Base-by-base conservation (phyloP, 1,284 basidiomycete genomes). In the Stygiomarasmius scandens region DNA sequence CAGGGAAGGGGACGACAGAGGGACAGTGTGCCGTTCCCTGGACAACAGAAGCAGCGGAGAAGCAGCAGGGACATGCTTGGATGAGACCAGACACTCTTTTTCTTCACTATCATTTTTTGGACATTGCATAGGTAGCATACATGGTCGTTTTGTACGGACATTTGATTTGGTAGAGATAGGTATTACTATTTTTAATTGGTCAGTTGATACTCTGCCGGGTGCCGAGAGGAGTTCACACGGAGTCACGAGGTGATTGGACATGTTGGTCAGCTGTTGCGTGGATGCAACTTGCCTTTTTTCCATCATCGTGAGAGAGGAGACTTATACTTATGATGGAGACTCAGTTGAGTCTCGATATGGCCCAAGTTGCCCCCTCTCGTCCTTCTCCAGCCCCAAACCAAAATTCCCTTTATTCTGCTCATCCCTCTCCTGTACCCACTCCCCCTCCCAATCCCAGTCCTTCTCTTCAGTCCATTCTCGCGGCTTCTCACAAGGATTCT, bases 391-490 rank as follows among this genome's bases (percentile, higher is more conserved):
- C 38, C 16, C n/a, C 38, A 6, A 41, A 41, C n/a, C 38, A 12
- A 16, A 4, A 4, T 41, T 8, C 38, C 38, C 38, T 41, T 16
- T 41, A 41, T n/a, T 32, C 29, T 32, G 64, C 66, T 34, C 66
- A 69, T 6, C 55, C 73, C 3, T 23, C 76, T 75, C 49, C 74
- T 49, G 64, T 71, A 54, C 67, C 72, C 49, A 62, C 71, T 38
- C 69, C 74, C 43, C 76, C 75, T 49, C 72, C 80, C 50, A 82
- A 80, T 67, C 83, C 77, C 59, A 79, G 76, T 76, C 81, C 74
- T 47, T 86, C 88, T 43, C 77, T 89, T 32, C 86, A 89, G 62
- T 84, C 86, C 44, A 82, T 87, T 61, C 73, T 87, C 56, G 78
- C 80, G 19, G 75, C 81, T 12, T 77, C 76, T 47, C 81, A 73